Conservation (phyloP, 73 alveolate genomes). For the Durusdinium trenchii region DNA sequence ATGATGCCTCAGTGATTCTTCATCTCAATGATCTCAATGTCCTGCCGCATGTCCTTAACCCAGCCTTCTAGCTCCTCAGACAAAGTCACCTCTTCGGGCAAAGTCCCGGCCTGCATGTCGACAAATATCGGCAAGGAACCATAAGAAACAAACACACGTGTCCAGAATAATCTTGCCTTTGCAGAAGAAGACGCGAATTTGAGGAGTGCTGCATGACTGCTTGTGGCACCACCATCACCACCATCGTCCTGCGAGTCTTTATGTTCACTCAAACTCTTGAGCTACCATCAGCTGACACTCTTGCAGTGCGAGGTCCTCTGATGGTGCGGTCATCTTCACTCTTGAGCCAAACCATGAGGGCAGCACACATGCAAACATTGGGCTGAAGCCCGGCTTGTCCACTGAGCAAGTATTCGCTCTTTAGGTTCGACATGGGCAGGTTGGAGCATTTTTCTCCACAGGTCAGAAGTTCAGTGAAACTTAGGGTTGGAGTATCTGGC, state of each 20-base stretch:
- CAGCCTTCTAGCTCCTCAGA: conserved; percentile 85
- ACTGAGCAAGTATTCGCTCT: too few species aligned
- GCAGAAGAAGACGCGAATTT: conserved; percentile 69
- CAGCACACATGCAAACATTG: too few species aligned
- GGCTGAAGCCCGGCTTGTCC: too few species aligned
- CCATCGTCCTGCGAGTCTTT: not conserved
- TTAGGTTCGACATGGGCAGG: too few species aligned
- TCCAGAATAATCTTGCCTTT: not conserved
- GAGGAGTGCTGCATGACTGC: conserved; percentile 70
- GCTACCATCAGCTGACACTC: too few species aligned
- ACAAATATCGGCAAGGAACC: not conserved
- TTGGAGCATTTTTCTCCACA: too few species aligned
- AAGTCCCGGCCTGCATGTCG: conserved; percentile 7
- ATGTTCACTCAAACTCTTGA: too few species aligned
- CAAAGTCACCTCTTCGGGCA: conserved; percentile 59
- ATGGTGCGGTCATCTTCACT: too few species aligned
- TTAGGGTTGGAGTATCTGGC: too few species aligned
- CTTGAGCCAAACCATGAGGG: too few species aligned
- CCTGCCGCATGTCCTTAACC: not conserved
- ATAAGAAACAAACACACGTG: not conserved
- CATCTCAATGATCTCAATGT: not conserved
- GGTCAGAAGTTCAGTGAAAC: too few species aligned
- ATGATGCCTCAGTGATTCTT: conserved; percentile 43
- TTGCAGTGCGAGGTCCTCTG: too few species aligned
- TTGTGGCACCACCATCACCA: conserved; percentile 33